Base-by-base conservation (phyloP, 768 basidiomycete species). In the Termitomyces bulborhizus region DNA sequence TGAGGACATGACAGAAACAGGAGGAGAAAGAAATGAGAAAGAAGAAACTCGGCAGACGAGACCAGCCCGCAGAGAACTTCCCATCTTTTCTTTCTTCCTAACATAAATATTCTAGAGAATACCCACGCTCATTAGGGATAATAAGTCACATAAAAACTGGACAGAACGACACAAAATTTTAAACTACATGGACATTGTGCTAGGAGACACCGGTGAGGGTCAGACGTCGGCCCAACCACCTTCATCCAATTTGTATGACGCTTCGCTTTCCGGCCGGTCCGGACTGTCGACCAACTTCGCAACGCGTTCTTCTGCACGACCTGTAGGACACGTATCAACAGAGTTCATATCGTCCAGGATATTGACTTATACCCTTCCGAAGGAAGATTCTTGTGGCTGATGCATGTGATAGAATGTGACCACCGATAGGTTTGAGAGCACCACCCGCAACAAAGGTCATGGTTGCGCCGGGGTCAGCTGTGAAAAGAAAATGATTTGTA, bases 381-480 rank as follows among this genome's bases (percentile, higher is more conserved):
- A 93, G 76, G 67, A 89, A 92, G 64, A 93, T 79, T 53, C 91
- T 79, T 8, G 90, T 92, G 4, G 92, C 85, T n/a, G 91, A 93
- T 16, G 92, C 90, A 65, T 85, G 91, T 0, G 91, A 93, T 42
- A 93, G 72, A 58, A 93, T 92, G 63, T 93, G 91, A 0, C 91
- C 91, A 39, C 90, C 91, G 44, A 95, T 90, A 16, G 93, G 92
- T 70, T 96, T 96, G 39, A 94, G 77, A 18, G 90, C 90, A 34
- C 93, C 90, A 40, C 93, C 94, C 26, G 93, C 94, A 41, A 95
- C 94, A 64, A 98, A 98, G 48, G 91, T 91, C 86, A 90, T 90
- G 2, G 89, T 92, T 47, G 93, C 94, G 47, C 95, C 95, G 21
- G 95, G 95, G 67, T 98, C 95, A 57, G 94, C 90, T 90, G 64